These are phyloP conservation scores for Aspergillus funiculosus DNA, from an alignment of 495 filamentous ascomycete species.

Conservation along the genomic window DNA sequence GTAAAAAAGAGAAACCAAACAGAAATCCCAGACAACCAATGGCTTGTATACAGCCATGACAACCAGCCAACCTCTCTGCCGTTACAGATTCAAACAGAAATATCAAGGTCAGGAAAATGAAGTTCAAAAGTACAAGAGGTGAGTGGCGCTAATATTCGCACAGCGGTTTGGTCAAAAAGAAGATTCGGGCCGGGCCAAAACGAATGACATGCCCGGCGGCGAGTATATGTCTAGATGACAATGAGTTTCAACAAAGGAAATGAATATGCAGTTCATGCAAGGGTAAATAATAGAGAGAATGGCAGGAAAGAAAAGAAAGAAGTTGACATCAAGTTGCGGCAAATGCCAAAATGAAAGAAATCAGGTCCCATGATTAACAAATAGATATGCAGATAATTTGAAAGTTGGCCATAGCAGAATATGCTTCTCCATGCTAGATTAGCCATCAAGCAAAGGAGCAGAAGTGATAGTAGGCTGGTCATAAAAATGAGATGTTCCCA, in stretches of 20 bases:
- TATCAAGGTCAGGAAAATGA: slow-evolving; percentile 8
- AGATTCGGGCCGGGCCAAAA: slow-evolving; percentile 17
- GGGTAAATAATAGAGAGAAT: slow-evolving; percentile 10
- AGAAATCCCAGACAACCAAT: slow-evolving; percentile 7
- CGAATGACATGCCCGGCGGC: slow-evolving; percentile 17
- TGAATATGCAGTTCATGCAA: slow-evolving; percentile 12
- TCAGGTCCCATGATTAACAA: slow-evolving; percentile 13
- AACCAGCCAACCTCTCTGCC: slow-evolving; percentile 15
- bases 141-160: slow-evolving; percentile 4
- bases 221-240: slow-evolving; percentile 11
- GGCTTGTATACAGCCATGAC: slow-evolving; percentile 5
- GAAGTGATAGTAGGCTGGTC: not conserved
- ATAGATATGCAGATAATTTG: slow-evolving; percentile 7
- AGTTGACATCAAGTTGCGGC: slow-evolving; percentile 7
- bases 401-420: not conserved
- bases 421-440: slow-evolving; percentile 6
- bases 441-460: slow-evolving; percentile 8
- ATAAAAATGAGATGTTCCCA: not conserved
- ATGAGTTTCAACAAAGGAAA: slow-evolving; percentile 22
- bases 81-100: slow-evolving; percentile 20
- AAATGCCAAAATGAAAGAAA: slow-evolving; percentile 17
- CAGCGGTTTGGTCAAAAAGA: slow-evolving; percentile 18
- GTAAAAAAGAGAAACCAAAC: slow-evolving; percentile 1
- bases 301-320: slow-evolving; percentile 6
- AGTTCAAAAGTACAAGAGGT: slow-evolving; percentile 15